phyloP scores from a whole-genome alignment of 805 yeast genomes.

The Isabelozyma pseudorhagii region DNA sequence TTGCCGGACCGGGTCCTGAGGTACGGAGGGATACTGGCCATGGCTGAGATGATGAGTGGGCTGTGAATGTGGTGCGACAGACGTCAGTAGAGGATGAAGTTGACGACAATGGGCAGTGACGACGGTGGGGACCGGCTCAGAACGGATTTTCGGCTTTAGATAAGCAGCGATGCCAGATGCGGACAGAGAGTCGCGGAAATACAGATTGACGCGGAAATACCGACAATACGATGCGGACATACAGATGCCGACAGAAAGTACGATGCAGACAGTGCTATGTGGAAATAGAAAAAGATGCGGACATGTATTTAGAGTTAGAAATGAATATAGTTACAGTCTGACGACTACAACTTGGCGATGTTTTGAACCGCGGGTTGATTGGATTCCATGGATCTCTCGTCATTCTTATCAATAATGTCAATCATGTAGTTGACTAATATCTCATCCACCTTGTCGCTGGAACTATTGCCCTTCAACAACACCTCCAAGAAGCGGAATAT shows the following conservation, averaged over 20 bases:
- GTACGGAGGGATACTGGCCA: background rate
- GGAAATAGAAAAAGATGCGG: no score
- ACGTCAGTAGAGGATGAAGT: background rate
- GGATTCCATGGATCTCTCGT: constrained; percentile 8
- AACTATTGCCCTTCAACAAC: constrained; percentile 7
- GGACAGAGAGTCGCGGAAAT: no score
- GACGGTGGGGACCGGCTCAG: background rate
- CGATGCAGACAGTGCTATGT: no score
- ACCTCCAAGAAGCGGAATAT: constrained; percentile 19
- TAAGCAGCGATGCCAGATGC: no score
- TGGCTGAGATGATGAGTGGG: no score
- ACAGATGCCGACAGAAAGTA: no score
- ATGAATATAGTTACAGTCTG: background rate
- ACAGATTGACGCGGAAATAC: no score
- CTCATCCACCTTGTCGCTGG: constrained; percentile 9
- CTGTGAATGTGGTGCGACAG: no score
- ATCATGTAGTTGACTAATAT: constrained; percentile 21
- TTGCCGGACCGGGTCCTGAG: background rate
- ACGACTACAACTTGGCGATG: background rate
- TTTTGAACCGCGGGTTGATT: constrained; percentile 1
- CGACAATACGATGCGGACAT: no score
- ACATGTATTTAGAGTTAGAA: no score
- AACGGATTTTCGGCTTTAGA: no score
- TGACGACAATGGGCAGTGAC: background rate
- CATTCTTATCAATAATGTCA: constrained; percentile 28